phyloP scores from a whole-genome alignment of 176 grass and related monocot genomes.

The Oryza nivara region DNA sequence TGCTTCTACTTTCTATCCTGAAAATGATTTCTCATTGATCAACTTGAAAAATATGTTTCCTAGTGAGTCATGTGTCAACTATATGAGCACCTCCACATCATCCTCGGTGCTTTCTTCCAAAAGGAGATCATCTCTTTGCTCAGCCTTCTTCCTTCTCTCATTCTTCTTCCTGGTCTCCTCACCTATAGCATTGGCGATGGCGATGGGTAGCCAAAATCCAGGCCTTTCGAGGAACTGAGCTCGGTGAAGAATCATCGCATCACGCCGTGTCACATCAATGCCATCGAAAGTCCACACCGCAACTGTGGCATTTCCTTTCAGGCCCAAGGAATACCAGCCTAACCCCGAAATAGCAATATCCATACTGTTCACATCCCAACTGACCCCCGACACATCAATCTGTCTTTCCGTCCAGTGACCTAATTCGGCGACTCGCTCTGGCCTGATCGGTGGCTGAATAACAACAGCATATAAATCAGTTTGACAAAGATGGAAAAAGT shows the following conservation, averaged over 20 bases:
- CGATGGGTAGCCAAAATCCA: slow-evolving; percentile 81
- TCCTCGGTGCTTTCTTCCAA: slow-evolving; percentile 40
- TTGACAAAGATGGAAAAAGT: slow-evolving; percentile 26
- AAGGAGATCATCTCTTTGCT: slow-evolving; percentile 55
- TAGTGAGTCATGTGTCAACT: background rate
- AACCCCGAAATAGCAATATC: slow-evolving; percentile 79
- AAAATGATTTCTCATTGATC: background rate
- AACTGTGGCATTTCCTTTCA: slow-evolving; percentile 73
- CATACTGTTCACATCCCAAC: slow-evolving; percentile 78
- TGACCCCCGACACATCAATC: slow-evolving; percentile 66
- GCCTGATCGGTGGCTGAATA: slow-evolving; percentile 68
- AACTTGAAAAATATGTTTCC: background rate
- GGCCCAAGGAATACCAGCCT: slow-evolving; percentile 86
- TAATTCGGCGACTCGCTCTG: slow-evolving; percentile 60
- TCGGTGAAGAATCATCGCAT: slow-evolving; percentile 83
- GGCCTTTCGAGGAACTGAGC: slow-evolving; percentile 73
- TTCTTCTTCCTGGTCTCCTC: slow-evolving; percentile 74
- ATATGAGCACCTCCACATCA: background rate
- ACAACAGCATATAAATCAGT: slow-evolving; percentile 39
- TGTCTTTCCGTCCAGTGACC: slow-evolving; percentile 64
- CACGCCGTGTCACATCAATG: slow-evolving; percentile 71
- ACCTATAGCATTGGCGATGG: slow-evolving; percentile 75
- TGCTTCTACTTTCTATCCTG: background rate
- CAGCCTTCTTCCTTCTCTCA: slow-evolving; percentile 42
- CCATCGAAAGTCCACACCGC: slow-evolving; percentile 76